phyloP scores from a whole-genome alignment of 2,329 filamentous ascomycete species.

The Rhinocladiella mackenziei region DNA sequence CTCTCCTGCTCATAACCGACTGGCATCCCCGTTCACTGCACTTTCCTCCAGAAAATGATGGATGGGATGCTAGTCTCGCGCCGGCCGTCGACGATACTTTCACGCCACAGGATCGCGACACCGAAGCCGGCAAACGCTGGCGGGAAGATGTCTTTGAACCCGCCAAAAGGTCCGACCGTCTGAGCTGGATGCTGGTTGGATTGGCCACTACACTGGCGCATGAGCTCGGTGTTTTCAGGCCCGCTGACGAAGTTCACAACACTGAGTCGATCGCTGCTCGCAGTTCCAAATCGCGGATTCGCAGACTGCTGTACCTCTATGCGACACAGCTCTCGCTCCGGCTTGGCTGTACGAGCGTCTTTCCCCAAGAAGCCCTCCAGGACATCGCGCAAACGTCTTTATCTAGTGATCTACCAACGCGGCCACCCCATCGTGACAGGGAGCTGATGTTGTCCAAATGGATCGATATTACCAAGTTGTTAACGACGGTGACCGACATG shows the following conservation, averaged over 20 bases:
- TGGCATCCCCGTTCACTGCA: constrained; percentile 56
- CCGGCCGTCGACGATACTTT: neutral
- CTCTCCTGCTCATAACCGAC: constrained; percentile 52
- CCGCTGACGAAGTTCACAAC: constrained; percentile 34
- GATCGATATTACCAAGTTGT: constrained; percentile 47
- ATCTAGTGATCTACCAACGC: constrained; percentile 34
- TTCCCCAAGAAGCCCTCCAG: constrained; percentile 45
- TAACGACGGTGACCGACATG: constrained; percentile 52
- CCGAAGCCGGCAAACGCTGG: constrained; percentile 34
- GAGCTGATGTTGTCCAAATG: constrained; percentile 51
- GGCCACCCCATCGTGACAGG: constrained; percentile 37
- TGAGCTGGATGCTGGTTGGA: constrained; percentile 20
- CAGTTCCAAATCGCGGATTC: neutral
- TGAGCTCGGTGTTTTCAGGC: constrained; percentile 51
- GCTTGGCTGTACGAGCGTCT: constrained; percentile 50
- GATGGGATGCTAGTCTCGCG: constrained; percentile 44
- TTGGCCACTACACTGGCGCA: constrained; percentile 10
- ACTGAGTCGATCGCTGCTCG: neutral
- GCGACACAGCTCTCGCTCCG: constrained; percentile 51
- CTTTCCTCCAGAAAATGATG: constrained; percentile 51
- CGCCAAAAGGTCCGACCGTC: constrained; percentile 39
- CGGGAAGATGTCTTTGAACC: constrained; percentile 54
- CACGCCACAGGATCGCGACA: neutral
- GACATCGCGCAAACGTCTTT: constrained; percentile 35
- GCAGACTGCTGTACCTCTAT: constrained; percentile 42